phyloP scores from a whole-genome alignment of 441 rosid species.

The Adansonia madagascariensis region DNA sequence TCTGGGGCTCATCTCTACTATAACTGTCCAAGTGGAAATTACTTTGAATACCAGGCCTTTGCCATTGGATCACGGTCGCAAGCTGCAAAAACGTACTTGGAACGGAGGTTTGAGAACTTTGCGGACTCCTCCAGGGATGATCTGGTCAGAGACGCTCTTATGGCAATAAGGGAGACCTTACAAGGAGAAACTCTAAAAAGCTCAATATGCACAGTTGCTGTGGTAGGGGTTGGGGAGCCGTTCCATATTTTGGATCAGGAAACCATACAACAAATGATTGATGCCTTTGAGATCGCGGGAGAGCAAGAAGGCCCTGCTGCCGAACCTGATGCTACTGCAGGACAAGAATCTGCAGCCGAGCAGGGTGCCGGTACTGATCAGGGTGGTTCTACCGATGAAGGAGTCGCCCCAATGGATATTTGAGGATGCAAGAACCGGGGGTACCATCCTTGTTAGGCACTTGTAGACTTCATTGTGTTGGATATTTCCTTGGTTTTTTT shows the following conservation, averaged over 20 bases:
- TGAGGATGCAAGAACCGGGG: constrained; percentile 41
- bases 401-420: constrained; percentile 82
- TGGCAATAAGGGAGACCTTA: constrained; percentile 87
- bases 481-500: constrained; percentile 8
- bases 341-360: constrained; percentile 37
- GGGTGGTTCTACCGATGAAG: constrained; percentile 27
- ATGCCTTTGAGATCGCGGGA: constrained; percentile 67
- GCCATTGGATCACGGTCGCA: constrained; percentile 98
- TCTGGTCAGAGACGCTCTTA: constrained; percentile 79
- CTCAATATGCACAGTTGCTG: constrained; percentile 78
- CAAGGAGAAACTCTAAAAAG: constrained; percentile 90
- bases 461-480: constrained; percentile 33
- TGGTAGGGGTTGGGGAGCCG: constrained; percentile 73
- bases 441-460: constrained; percentile 27
- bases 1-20: constrained; percentile 94
- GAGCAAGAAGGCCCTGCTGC: constrained; percentile 61
- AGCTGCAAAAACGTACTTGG: constrained; percentile 96
- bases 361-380: constrained; percentile 40
- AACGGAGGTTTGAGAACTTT: constrained; percentile 79
- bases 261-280: constrained; percentile 68
- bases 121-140: constrained; percentile 74
- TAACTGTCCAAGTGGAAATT: constrained; percentile 98
- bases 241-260: constrained; percentile 79
- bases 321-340: constrained; percentile 45
- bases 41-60: constrained; percentile 93